These are phyloP conservation scores for Calonectria henricotiae DNA, from an alignment of 2,329 filamentous ascomycete genomes.

Conservation along the genomic window DNA sequence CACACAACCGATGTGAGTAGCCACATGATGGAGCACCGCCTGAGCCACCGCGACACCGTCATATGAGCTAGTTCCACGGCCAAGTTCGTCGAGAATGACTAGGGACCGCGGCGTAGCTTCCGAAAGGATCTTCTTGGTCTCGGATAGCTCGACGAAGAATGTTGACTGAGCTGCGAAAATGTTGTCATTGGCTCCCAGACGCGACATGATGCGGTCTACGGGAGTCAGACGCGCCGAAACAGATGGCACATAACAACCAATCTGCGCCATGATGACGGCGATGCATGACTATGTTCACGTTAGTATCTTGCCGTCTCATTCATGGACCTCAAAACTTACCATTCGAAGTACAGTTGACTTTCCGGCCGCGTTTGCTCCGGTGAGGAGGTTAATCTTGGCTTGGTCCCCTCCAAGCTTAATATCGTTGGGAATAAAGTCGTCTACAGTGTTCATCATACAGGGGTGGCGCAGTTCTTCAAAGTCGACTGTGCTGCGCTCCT, in stretches of 20 bases:
- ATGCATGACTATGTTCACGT: slow-evolving; percentile 80
- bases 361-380: slow-evolving; percentile 96
- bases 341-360: slow-evolving; percentile 97
- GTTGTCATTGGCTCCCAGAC: slow-evolving; percentile 97
- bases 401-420: slow-evolving; percentile 86
- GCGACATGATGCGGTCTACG: slow-evolving; percentile 98
- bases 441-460: slow-evolving; percentile 90
- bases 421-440: slow-evolving; percentile 97
- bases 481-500: slow-evolving; percentile 89
- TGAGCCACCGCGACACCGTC: slow-evolving; percentile 98
- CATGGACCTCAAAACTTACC: slow-evolving; percentile 68
- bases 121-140: slow-evolving; percentile 97
- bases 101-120: slow-evolving; percentile 95
- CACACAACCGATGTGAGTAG: slow-evolving; percentile 91
- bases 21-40: slow-evolving; percentile 96
- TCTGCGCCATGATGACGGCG: slow-evolving; percentile 97
- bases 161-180: slow-evolving; percentile 98
- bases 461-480: slow-evolving; percentile 95
- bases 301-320: background rate
- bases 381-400: slow-evolving; percentile 91
- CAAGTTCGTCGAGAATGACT: slow-evolving; percentile 96
- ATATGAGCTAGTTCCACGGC: slow-evolving; percentile 94
- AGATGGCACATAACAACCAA: slow-evolving; percentile 93
- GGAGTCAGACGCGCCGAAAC: slow-evolving; percentile 87
- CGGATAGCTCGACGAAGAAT: slow-evolving; percentile 97